phyloP scores from a whole-genome alignment of 306 rosid species.

The Cucumis melo region DNA sequence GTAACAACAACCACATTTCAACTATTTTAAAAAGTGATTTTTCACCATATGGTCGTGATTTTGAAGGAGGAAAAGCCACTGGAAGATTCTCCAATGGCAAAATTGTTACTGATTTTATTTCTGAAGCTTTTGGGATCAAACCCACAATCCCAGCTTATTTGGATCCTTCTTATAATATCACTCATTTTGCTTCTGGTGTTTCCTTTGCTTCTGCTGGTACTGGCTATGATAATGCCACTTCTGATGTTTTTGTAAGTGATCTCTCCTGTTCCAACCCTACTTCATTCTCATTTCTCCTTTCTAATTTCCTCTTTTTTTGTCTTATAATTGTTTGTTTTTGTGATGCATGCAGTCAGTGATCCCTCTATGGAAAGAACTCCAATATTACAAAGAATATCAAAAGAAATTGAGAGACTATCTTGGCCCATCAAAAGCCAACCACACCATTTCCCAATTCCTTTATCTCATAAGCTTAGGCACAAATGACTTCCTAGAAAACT shows the following conservation, averaged over 20 bases:
- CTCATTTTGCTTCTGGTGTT: conserved; percentile 38
- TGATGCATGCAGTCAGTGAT: conserved; percentile 33
- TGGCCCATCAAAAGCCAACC: conserved; percentile 27
- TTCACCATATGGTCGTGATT: conserved; percentile 40
- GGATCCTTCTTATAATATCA: conserved; percentile 30
- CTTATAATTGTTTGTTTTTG: too few relatives aligned
- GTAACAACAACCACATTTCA: conserved; percentile 43
- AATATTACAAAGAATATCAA: conserved; percentile 41
- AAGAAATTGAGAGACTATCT: conserved; percentile 23
- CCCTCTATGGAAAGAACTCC: conserved; percentile 48
- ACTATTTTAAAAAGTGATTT: conserved; percentile 39
- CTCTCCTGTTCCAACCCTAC: too few relatives aligned
- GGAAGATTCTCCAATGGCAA: conserved; percentile 48
- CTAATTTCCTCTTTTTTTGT: too few relatives aligned
- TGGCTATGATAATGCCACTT: conserved; percentile 48
- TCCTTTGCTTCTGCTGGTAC: conserved; percentile 63
- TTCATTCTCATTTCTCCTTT: too few relatives aligned
- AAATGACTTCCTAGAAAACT: conserved; percentile 53
- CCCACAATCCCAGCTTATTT: conserved; percentile 34
- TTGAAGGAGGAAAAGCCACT: conserved; percentile 23
- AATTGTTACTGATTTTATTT: conserved; percentile 40
- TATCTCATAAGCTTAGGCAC: conserved; percentile 42
- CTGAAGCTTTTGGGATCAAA: conserved; percentile 39
- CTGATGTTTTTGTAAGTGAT: conserved; percentile 33
- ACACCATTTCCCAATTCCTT: conserved; percentile 27